Base-by-base conservation (phyloP, 805 yeast genomes). In the Yamadazyma philogaea region DNA sequence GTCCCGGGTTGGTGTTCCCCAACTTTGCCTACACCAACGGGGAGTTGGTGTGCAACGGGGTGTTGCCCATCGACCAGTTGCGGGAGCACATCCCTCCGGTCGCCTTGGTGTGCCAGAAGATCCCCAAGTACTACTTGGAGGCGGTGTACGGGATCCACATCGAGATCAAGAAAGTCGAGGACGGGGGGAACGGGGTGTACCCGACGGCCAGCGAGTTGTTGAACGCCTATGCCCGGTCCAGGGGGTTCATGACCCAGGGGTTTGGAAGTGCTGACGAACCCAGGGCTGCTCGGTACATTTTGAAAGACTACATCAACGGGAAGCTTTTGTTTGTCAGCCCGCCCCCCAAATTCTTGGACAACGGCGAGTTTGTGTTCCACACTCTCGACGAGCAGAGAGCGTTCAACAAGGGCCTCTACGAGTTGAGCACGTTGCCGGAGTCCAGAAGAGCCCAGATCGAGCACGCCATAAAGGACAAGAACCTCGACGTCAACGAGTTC, bases 1-100 rank as follows among this genome's bases (percentile, higher is more conserved):
- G 99, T 73, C 99, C 99, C 2, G 99, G 99, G 77, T 74, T 93
- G 48, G 99, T 93, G 14, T 93, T 93, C 72, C 99, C 99, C 18
- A 93, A 91, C 57, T 93, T 93, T 61, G 98, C 98, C 6, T 87
- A 86, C 60, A 87, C 96, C 18, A 90, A 89, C 57, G 98, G 95
- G 54, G 99, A 93, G 56, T 76, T 93, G 56, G 99, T 93, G 0
- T 89, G 97, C 70, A 87, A 89, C 58, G 99, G 99, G 75, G 96
- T 93, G n/a, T 74, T 93, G 44, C 99, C 99, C 16, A 93, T 93
- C 54, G 99, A 93, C 67, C 99, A 93, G 66, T 74, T 93, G 48
- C 78, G 98, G 59, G 99, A 93, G 58, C 81, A 79, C 60, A 82
- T 91, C 7, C 95, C 95, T 2, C 98, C 99, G 10, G 74, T 83